Conservation (phyloP, 768 basidiomycete species). For the Suillus weaverae region DNA sequence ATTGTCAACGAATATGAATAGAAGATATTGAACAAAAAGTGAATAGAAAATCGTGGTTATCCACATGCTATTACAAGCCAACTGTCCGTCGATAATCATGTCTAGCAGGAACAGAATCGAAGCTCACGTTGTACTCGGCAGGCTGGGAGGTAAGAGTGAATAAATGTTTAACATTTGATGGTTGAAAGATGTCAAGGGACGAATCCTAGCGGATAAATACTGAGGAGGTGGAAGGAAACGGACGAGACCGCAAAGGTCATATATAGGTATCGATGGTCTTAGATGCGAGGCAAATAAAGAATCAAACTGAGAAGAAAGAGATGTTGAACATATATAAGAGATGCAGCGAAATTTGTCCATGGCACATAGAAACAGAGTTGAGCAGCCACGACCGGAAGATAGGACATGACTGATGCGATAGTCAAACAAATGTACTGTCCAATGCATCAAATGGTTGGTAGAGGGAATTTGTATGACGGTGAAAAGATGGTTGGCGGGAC, state of each 20-base stretch:
- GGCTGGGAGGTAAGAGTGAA: too few species aligned
- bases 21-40: background rate
- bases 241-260: conserved; percentile 27
- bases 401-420: conserved; percentile 15
- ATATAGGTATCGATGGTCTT: conserved; percentile 27
- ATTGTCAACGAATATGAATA: background rate
- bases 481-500: conserved; percentile 21
- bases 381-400: conserved; percentile 14
- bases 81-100: background rate
- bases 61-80: background rate
- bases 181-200: conserved; percentile 1
- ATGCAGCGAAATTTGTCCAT: conserved; percentile 30
- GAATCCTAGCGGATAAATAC: conserved; percentile 6
- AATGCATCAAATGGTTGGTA: conserved; percentile 26
- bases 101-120: background rate
- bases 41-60: background rate
- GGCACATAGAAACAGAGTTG: conserved; percentile 26
- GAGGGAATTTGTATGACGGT: conserved; percentile 17
- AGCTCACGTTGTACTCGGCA: background rate
- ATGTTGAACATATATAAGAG: conserved; percentile 16
- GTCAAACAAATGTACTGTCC: conserved; percentile 34
- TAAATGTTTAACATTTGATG: conserved; percentile 4
- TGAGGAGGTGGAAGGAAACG: background rate
- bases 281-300: conserved; percentile 33
- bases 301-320: conserved; percentile 8